These are phyloP conservation scores for Scheffersomyces stambukii DNA, from an alignment of 1,139 yeast genomes.

Conservation along the genomic window DNA sequence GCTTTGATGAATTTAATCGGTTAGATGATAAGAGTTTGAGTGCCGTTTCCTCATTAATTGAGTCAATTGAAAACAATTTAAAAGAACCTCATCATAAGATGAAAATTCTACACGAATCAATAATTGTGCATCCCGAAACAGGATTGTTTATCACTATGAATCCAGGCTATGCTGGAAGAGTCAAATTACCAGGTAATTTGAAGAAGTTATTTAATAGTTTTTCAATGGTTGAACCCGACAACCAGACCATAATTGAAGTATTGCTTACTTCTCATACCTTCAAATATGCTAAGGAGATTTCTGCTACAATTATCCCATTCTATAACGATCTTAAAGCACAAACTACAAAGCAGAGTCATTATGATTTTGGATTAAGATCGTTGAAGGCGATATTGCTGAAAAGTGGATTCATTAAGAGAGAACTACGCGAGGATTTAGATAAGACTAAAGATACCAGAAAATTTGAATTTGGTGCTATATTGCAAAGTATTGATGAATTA, in stretches of 20 bases:
- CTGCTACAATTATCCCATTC: constrained; percentile 52
- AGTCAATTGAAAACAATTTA: constrained; percentile 60
- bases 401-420: constrained; percentile 51
- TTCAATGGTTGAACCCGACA: constrained; percentile 74
- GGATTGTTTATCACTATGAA: constrained; percentile 91
- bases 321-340: constrained; percentile 38
- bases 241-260: constrained; percentile 64
- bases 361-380: constrained; percentile 87
- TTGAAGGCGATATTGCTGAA: constrained; percentile 60
- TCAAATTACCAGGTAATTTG: constrained; percentile 79
- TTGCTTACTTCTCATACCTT: constrained; percentile 75
- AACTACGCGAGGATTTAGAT: too few species aligned
- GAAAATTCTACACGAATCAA: constrained; percentile 46
- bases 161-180: constrained; percentile 84
- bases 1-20: constrained; percentile 94
- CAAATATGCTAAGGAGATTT: constrained; percentile 39
- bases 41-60: constrained; percentile 83
- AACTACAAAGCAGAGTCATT: constrained; percentile 62
- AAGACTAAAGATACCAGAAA: constrained; percentile 6
- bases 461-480: constrained; percentile 39
- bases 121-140: constrained; percentile 47
- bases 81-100: constrained; percentile 19
- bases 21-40: constrained; percentile 69
- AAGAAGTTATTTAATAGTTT: constrained; percentile 74
- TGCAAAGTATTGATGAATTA: constrained; percentile 54